phyloP scores from a whole-genome alignment of 345 rosid species.

The Gossypium longicalyx region DNA sequence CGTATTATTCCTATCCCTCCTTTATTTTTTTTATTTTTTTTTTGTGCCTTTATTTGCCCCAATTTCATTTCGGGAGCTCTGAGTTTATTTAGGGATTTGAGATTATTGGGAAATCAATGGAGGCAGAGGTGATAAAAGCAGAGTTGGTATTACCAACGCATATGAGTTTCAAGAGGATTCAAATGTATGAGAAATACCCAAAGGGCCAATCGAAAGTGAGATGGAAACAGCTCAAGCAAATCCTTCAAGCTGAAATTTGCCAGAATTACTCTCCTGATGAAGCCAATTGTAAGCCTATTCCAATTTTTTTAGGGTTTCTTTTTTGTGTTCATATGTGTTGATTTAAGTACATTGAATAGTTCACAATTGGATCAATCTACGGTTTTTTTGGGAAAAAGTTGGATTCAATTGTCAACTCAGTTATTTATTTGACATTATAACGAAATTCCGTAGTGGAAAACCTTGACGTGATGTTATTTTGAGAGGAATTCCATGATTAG shows the following conservation, averaged over 20 bases:
- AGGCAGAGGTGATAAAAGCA: slow-evolving; percentile 47
- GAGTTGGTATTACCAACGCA: slow-evolving; percentile 70
- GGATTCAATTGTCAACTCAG: too few relatives aligned
- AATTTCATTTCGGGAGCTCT: too few relatives aligned
- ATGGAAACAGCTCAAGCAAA: slow-evolving; percentile 97
- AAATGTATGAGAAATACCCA: slow-evolving; percentile 73
- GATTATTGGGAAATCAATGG: too few relatives aligned
- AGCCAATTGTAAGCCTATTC: slow-evolving; percentile 48
- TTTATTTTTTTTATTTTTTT: too few relatives aligned
- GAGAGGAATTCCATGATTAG: too few relatives aligned
- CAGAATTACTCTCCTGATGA: slow-evolving; percentile 51
- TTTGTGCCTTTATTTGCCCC: too few relatives aligned
- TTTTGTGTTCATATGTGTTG: neutral
- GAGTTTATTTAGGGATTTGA: too few relatives aligned
- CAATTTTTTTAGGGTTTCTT: neutral
- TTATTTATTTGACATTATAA: neutral
- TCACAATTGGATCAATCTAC: neutral
- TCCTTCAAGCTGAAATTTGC: slow-evolving; percentile 76
- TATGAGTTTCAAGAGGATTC: slow-evolving; percentile 70
- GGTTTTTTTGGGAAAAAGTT: neutral
- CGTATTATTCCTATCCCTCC: too few relatives aligned
- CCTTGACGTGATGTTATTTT: neutral
- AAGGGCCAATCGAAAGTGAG: slow-evolving; percentile 78
- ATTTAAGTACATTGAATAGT: neutral
- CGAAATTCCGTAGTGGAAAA: neutral